These are phyloP conservation scores for Heritiera littoralis DNA, from an alignment of 345 rosid genomes.

Conservation along the genomic window DNA sequence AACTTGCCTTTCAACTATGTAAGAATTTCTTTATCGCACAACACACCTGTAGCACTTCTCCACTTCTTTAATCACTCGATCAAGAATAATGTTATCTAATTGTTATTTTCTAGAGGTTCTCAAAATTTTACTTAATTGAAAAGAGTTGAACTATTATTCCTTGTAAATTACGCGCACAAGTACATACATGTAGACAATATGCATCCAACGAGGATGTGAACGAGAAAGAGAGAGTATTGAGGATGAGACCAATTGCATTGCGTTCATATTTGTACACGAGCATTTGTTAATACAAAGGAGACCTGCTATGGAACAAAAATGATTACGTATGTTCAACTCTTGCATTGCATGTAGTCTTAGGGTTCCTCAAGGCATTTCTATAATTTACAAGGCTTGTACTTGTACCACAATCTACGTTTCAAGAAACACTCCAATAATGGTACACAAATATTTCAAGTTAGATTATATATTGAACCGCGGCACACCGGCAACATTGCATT, in stretches of 20 bases:
- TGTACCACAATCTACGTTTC: constrained; percentile 1
- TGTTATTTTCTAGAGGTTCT: no score
- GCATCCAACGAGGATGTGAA: no score
- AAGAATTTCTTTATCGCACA: no score
- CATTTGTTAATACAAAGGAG: constrained; percentile 11
- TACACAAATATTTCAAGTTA: constrained; percentile 18
- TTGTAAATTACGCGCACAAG: no score
- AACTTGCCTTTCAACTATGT: no score
- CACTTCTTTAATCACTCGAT: no score
- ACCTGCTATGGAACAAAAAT: constrained; percentile 18
- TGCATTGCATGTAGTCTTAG: neutral
- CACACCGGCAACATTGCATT: neutral
- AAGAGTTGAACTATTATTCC: no score
- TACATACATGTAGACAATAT: no score
- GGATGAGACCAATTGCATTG: neutral
- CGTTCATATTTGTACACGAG: neutral
- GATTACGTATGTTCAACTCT: constrained; percentile 2
- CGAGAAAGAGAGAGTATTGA: no score
- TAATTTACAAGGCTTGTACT: constrained; percentile 33
- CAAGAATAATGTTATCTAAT: no score
- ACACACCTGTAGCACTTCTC: no score
- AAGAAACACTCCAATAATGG: neutral
- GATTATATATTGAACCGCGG: constrained; percentile 16
- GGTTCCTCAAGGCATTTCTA: constrained; percentile 16
- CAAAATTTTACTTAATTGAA: no score